Evolutionary conservation across 2,329 filamentous ascomycete species (phyloP), one percentile per base, ranked within the genome.

Genomic region (Alternaria burnsii): DNA sequence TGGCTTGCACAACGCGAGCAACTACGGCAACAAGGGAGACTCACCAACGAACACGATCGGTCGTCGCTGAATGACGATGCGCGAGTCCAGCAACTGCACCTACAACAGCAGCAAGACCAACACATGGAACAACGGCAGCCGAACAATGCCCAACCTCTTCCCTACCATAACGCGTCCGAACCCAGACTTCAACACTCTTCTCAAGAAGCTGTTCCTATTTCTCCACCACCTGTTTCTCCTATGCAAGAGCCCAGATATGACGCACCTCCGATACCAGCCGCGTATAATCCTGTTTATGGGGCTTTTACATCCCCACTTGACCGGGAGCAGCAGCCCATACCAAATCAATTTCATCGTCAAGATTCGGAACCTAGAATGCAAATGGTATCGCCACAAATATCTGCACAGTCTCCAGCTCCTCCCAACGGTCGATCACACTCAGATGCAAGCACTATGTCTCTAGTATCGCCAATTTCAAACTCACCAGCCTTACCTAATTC

Each of bases 201-300:
- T 7, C 61, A 63, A 12, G 44, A 61, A 51, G 53, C 58, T 8
- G 56, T 60, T 5, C 60, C 70, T 3, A 26, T 57, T 32, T 55
- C 64, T 14, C 70, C 73, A 52, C 68, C 70, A 38, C 62, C 68
- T 1, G 70, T 65, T 47, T 67, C 68, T 24, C 66, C 70, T 28
- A 26, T 57, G 26, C 28, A 51, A 20, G 76, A 78, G 40, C 75
- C 76, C 6, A 71, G 63, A 32, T 78, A 78, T 46, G 75, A 78
- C 18, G 76, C 75, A 4, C 75, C 75, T 50, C 71, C 71, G 16
- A 77, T 78, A 50, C 76, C 76, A 32, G 73, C 72, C 20, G 75
- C 76, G 11, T 78, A 78, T 44, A 72, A 52, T 30, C 75, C 71
- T 50, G 76, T 76, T 7, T 70, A 67, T 43, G 72, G 75, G 22